phyloP scores from a whole-genome alignment of 179 eudicot species.

The Patellifolia procumbens region DNA sequence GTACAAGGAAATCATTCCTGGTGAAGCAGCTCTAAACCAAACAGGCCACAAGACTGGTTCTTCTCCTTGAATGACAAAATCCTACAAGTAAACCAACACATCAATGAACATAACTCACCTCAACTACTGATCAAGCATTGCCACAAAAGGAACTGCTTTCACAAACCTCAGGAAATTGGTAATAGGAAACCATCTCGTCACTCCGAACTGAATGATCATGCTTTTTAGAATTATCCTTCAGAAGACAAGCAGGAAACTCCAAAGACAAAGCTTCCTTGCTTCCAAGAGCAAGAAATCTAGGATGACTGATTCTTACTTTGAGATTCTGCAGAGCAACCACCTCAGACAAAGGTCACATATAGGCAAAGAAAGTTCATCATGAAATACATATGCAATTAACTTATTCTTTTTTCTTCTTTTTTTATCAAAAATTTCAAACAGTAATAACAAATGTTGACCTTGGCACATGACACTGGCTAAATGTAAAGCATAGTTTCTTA shows the following conservation, averaged over 20 bases:
- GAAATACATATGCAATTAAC: neutral
- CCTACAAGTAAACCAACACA: slow-evolving; percentile 40
- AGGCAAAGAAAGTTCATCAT: neutral
- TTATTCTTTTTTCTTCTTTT: neutral
- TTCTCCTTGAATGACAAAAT: slow-evolving; percentile 49
- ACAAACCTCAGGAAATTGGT: slow-evolving; percentile 82
- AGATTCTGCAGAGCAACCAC: slow-evolving; percentile 62
- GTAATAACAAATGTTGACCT: slow-evolving; percentile 5
- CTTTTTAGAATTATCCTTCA: slow-evolving; percentile 33
- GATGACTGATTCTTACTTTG: slow-evolving; percentile 79
- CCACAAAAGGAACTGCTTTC: neutral
- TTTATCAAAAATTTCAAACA: neutral
- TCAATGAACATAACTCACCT: neutral
- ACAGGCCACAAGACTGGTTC: slow-evolving; percentile 79
- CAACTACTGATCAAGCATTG: neutral
- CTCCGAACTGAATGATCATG: slow-evolving; percentile 16
- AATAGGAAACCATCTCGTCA: slow-evolving; percentile 33
- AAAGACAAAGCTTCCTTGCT: slow-evolving; percentile 50
- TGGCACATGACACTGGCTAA: neutral
- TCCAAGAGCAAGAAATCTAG: slow-evolving; percentile 74
- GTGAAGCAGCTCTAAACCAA: slow-evolving; percentile 89
- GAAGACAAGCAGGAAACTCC: slow-evolving; percentile 74
- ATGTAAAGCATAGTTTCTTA: slow-evolving; percentile 1
- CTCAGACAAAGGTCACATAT: slow-evolving; percentile 9
- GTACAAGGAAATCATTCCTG: slow-evolving; percentile 65